phyloP scores from a whole-genome alignment of 2,329 filamentous ascomycete species.

The Colletotrichum sublineola region DNA sequence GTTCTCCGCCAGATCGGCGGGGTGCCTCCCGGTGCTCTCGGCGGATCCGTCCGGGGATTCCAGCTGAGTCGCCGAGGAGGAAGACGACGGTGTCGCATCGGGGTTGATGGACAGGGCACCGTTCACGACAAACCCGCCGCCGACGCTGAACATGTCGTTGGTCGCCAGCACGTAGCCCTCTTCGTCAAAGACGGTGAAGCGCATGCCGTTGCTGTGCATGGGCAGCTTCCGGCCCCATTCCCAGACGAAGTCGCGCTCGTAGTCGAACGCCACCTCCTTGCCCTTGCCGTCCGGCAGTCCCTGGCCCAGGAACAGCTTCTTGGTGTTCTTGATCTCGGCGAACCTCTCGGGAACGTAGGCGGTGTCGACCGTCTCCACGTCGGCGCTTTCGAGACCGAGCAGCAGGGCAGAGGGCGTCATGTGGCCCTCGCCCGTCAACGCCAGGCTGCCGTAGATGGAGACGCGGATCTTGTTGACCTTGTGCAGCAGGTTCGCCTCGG shows the following conservation, averaged over 20 bases:
- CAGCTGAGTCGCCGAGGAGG: conserved; percentile 40
- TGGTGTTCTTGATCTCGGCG: conserved; percentile 59
- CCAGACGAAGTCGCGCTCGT: conserved; percentile 63
- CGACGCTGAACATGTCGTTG: conserved; percentile 66
- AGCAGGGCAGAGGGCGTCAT: conserved; percentile 65
- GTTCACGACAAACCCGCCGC: conserved; percentile 66
- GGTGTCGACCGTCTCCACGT: conserved; percentile 64
- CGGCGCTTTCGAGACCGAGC: conserved; percentile 62
- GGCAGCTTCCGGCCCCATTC: conserved; percentile 66
- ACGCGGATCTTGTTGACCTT: conserved; percentile 62
- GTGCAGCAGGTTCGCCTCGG: conserved; percentile 59
- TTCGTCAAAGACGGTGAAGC: conserved; percentile 63
- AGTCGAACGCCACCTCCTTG: conserved; percentile 63
- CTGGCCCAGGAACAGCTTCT: conserved; percentile 59
- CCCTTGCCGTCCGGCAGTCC: conserved; percentile 56
- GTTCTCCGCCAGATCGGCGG: conserved; percentile 64
- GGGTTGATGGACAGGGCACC: conserved; percentile 60
- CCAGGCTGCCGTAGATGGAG: conserved; percentile 63
- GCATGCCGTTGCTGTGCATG: conserved; percentile 66
- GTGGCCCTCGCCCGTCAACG: conserved; percentile 64
- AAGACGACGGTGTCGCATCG: conserved; percentile 41
- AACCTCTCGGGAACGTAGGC: conserved; percentile 62
- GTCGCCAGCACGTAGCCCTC: conserved; percentile 61
- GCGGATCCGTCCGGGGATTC: conserved; percentile 41
- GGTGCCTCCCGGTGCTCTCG: conserved; percentile 49